Evolutionary conservation across 75 land plant species (phyloP), one percentile per base, ranked within the genome.

Genomic region (Larix kaempferi): DNA sequence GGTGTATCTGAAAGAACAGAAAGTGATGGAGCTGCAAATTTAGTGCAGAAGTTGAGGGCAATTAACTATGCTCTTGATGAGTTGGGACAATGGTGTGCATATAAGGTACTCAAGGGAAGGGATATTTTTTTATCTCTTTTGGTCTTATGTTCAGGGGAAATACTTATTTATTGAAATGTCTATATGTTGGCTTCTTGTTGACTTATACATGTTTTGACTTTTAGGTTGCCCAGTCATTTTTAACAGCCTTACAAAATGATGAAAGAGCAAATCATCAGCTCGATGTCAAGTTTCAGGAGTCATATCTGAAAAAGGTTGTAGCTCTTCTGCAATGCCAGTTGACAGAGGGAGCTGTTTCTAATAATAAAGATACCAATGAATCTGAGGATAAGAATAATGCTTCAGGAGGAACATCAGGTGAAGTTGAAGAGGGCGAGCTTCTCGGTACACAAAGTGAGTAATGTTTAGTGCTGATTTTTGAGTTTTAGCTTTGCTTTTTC

Each of bases 71-170:
- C 98, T 21, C 92, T 98, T 79, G 91, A 88, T 80, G 99, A 98
- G 78, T 87, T 98, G 44, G 99, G 99, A 29, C 99, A 93, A 77
- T 98, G 99, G 99, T 98, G 99, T 87, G 98, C 99, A 59, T 98
- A 91, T 75, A 98, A 91, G 98, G 99, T 95, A 65, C n/a, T n/a
- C 39, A 22, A 11, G 3, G 23, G 39, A 69, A 41, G 5, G 52
- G 23, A 69, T 21, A 69, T 2, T 35, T 4, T 76, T 54, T 3
- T n/a, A n/a, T 22, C 3, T 58, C 37, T 56, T 84, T 74, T 33
- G 63, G 25, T 78, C 52, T 6, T 55, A 57, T 75, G 16, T 82
- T 39, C 55, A 11, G 26, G 59, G 77, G 49, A 56, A 25, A 52
- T 37, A 39, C 22, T 71, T 11, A 59, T 59, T 39, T 62, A 21